Percentiles rank a stretch among this genome's conserved stretches.
Evolutionary conservation across 352 stramenopile genomes (phyloP).

Genomic region (Globisporangium yorkense): DNA sequence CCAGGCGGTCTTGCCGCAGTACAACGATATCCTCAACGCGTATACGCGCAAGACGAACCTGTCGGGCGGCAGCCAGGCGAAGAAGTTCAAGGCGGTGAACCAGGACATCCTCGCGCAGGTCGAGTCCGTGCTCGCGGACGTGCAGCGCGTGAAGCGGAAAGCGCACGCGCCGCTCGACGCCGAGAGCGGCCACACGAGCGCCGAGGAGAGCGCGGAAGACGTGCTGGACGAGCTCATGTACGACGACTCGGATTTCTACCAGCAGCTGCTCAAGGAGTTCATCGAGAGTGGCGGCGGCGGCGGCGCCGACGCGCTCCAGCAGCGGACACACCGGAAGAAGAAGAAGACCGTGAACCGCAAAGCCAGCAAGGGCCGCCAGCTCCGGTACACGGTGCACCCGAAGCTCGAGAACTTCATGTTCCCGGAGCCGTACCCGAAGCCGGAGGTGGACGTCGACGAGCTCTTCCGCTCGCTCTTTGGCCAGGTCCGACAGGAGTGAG

Average conservation of each 20-base stretch:
- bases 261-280: constrained; percentile 87
- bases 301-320: constrained; percentile 38
- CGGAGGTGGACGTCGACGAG: constrained; percentile 80
- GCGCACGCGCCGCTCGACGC: constrained; percentile 59
- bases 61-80: constrained; percentile 49
- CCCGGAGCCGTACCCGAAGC: constrained; percentile 66
- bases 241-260: constrained; percentile 47
- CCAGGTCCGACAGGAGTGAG: constrained; percentile 21
- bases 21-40: constrained; percentile 80
- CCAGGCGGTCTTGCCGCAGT: constrained; percentile 51
- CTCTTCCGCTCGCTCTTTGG: constrained; percentile 84
- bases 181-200: constrained; percentile 26
- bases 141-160: constrained; percentile 79
- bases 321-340: constrained; percentile 75
- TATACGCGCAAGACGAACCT: constrained; percentile 73
- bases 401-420: constrained; percentile 91
- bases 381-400: constrained; percentile 81
- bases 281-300: constrained; percentile 59
- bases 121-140: constrained; percentile 76
- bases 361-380: constrained; percentile 75
- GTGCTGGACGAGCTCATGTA: constrained; percentile 81
- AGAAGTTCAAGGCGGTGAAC: constrained; percentile 88
- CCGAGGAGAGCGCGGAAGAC: constrained; percentile 35
- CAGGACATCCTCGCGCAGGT: constrained; percentile 83
- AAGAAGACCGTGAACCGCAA: constrained; percentile 87